phyloP scores from a whole-genome alignment of 2,329 filamentous ascomycete genomes.

The Aureobasidium sp. region DNA sequence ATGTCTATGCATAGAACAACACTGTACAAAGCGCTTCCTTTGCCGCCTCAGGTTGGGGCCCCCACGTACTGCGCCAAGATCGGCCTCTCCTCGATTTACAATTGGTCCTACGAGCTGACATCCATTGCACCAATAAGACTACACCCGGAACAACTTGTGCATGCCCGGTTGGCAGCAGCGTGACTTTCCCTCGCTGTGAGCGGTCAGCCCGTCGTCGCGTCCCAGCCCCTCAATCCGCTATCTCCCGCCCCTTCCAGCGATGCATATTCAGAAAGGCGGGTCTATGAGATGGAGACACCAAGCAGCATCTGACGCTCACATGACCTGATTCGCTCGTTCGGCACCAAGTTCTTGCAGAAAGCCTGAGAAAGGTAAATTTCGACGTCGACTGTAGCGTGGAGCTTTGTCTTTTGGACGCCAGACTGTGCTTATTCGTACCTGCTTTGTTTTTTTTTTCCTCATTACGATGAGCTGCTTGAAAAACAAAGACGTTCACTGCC shows the following conservation, averaged over 20 bases:
- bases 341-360: slow-evolving; percentile 17
- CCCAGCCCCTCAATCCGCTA: background rate
- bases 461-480: background rate
- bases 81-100: background rate
- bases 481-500: background rate
- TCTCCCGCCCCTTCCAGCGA: background rate
- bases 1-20: background rate
- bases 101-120: slow-evolving; percentile 6
- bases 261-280: background rate
- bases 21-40: background rate
- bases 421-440: slow-evolving; percentile 5
- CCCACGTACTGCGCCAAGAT: slow-evolving; percentile 10
- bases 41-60: slow-evolving; percentile 5
- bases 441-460: background rate
- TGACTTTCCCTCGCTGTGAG: slow-evolving; percentile 1
- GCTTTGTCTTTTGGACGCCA: background rate
- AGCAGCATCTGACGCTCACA: slow-evolving; percentile 20
- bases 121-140: slow-evolving; percentile 1
- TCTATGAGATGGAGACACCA: background rate
- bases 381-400: slow-evolving; percentile 20
- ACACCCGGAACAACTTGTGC: background rate
- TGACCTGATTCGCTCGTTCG: slow-evolving; percentile 16
- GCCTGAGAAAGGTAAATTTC: slow-evolving; percentile 19
- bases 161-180: background rate
- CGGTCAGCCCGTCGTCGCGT: background rate